phyloP scores from a whole-genome alignment of 257 asterid genomes.

The Solanum corneliomulleri region DNA sequence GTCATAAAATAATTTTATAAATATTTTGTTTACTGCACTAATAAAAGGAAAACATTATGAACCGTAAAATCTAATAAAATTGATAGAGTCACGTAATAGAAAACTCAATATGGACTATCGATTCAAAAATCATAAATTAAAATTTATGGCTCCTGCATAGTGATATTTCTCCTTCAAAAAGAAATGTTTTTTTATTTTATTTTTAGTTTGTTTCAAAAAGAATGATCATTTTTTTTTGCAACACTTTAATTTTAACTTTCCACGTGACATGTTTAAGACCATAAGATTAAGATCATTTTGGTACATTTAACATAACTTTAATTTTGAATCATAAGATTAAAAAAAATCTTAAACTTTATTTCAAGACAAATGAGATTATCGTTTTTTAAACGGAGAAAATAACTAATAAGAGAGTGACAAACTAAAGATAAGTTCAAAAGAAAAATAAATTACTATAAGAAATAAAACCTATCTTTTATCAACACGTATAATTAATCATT shows the following conservation, averaged over 20 bases:
- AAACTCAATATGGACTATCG: background rate
- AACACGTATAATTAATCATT: background rate
- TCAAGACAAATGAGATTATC: accelerated
- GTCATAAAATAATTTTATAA: background rate
- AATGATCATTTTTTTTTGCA: too few relatives aligned
- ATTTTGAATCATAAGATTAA: too few relatives aligned
- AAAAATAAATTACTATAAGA: background rate
- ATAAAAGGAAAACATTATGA: too few relatives aligned
- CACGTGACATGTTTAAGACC: too few relatives aligned
- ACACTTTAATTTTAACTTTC: too few relatives aligned
- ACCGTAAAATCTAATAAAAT: background rate
- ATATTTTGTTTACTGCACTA: too few relatives aligned
- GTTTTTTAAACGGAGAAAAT: accelerated
- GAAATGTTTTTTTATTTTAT: too few relatives aligned
- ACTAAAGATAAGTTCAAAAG: background rate
- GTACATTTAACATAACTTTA: too few relatives aligned
- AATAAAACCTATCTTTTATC: background rate
- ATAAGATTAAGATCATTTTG: too few relatives aligned
- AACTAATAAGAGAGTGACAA: background rate
- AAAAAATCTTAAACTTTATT: too few relatives aligned
- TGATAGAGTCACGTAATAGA: background rate
- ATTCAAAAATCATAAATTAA: background rate
- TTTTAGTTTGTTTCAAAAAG: too few relatives aligned
- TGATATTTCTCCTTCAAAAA: too few relatives aligned
- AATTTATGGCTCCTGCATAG: background rate